A percentile compares a stretch with the other conserved stretches of the same genome.
Conservation (phyloP, 768 basidiomycete genomes). For the Suillus occidentalis region DNA sequence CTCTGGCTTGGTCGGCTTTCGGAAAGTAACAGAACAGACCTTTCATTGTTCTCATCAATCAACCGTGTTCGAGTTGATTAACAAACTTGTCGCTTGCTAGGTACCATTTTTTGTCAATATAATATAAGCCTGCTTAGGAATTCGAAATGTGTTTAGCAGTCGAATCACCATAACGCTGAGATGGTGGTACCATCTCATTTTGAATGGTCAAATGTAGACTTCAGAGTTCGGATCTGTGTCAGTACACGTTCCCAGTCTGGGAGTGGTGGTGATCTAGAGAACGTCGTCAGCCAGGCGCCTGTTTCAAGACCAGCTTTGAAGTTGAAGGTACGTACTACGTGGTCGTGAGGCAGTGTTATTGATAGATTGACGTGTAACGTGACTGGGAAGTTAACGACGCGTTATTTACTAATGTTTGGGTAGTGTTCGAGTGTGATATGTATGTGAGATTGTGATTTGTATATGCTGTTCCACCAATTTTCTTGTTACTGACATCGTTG, state of each 20-base stretch:
- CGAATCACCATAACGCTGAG: neutral
- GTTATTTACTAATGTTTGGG: conserved; percentile 30
- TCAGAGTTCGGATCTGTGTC: neutral
- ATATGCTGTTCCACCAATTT: neutral
- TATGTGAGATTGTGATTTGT: conserved; percentile 3
- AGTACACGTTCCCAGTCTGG: neutral
- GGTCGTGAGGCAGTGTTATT: neutral
- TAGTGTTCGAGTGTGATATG: conserved; percentile 25
- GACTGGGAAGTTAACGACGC: conserved; percentile 18
- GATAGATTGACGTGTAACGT: conserved; percentile 1
- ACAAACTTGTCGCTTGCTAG: neutral
- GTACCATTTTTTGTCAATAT: neutral
- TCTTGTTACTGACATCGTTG: neutral
- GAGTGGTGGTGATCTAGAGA: neutral
- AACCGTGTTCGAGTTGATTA: neutral
- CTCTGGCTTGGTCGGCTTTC: neutral
- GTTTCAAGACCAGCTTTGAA: too few relatives aligned
- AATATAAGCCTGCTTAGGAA: neutral
- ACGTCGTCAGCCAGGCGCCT: neutral
- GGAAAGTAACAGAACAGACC: neutral
- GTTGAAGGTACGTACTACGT: neutral
- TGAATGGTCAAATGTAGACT: neutral
- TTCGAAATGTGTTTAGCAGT: neutral
- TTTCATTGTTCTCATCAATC: neutral
- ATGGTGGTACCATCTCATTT: neutral